Conservation (phyloP, 2,329 filamentous ascomycete genomes). For the Lasiodiplodia gonubiensis region DNA sequence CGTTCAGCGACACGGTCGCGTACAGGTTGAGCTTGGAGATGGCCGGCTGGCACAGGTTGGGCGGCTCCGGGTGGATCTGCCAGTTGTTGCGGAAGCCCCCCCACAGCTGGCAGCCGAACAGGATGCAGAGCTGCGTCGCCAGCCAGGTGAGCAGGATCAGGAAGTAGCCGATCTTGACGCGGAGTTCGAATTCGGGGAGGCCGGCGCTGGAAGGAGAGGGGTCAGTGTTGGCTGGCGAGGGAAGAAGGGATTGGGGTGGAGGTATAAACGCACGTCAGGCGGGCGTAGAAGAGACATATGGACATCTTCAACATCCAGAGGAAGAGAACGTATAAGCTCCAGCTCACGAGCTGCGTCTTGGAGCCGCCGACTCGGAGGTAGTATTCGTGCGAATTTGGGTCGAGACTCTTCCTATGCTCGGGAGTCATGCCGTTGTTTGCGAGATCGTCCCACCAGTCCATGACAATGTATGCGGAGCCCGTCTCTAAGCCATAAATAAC, state of each 20-base stretch:
- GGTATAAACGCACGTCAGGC: constrained; percentile 52
- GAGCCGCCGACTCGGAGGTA: constrained; percentile 57
- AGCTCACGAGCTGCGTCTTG: constrained; percentile 59
- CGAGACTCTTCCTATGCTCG: constrained; percentile 54
- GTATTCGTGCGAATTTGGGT: constrained; percentile 54
- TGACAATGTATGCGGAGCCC: constrained; percentile 57
- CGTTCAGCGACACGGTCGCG: constrained; percentile 53
- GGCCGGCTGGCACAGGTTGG: constrained; percentile 37
- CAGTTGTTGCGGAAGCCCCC: constrained; percentile 57
- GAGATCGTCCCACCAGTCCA: constrained; percentile 56
- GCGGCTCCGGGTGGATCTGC: constrained; percentile 64
- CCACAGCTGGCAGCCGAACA: constrained; percentile 62
- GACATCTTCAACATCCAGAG: constrained; percentile 61
- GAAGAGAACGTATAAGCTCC: constrained; percentile 58
- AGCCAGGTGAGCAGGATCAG: constrained; percentile 57
- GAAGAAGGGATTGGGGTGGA: neutral
- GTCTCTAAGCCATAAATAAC: constrained; percentile 60
- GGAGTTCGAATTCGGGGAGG: constrained; percentile 43
- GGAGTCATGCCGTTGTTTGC: constrained; percentile 65
- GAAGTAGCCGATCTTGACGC: constrained; percentile 54
- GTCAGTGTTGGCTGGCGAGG: neutral
- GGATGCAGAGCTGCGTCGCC: constrained; percentile 55
- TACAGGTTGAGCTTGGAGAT: constrained; percentile 25
- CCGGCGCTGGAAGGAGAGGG: neutral
- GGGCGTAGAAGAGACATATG: constrained; percentile 61